These are phyloP conservation scores for Phytophthora niederhauseri DNA, from an alignment of 352 stramenopile genomes.

Conservation along the genomic window DNA sequence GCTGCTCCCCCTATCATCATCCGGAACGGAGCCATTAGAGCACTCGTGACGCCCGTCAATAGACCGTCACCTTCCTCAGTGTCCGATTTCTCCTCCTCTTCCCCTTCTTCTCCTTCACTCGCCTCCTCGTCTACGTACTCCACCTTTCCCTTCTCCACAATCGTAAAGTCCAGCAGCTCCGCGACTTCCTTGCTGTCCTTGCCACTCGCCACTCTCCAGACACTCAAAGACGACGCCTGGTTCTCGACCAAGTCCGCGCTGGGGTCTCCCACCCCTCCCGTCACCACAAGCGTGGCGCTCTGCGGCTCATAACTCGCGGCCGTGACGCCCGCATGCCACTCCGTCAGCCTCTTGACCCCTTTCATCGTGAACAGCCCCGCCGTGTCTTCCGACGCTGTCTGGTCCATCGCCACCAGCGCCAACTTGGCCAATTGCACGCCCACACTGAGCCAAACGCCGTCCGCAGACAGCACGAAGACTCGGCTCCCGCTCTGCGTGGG, in stretches of 20 bases:
- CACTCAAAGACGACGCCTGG: constrained; percentile 65
- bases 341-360: constrained; percentile 46
- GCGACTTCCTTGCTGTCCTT: constrained; percentile 45
- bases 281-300: constrained; percentile 56
- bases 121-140: constrained; percentile 1
- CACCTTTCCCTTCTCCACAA: constrained; percentile 48
- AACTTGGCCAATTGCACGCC: constrained; percentile 59
- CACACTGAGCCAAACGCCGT: constrained; percentile 51
- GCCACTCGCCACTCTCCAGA: constrained; percentile 52
- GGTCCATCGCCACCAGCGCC: constrained; percentile 42
- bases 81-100: neutral
- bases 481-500: constrained; percentile 34
- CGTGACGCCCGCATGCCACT: constrained; percentile 67
- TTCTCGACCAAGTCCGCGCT: constrained; percentile 55
- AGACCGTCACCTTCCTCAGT: constrained; percentile 22
- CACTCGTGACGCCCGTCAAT: constrained; percentile 33
- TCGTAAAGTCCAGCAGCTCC: constrained; percentile 74
- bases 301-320: constrained; percentile 46
- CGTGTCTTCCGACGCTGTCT: constrained; percentile 8
- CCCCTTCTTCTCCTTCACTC: constrained; percentile 1
- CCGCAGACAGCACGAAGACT: constrained; percentile 48
- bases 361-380: constrained; percentile 44
- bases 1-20: constrained; percentile 45
- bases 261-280: constrained; percentile 56
- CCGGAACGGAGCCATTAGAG: constrained; percentile 41